phyloP scores from a whole-genome alignment of 768 basidiomycete genomes.

The Lepiota venenata region DNA sequence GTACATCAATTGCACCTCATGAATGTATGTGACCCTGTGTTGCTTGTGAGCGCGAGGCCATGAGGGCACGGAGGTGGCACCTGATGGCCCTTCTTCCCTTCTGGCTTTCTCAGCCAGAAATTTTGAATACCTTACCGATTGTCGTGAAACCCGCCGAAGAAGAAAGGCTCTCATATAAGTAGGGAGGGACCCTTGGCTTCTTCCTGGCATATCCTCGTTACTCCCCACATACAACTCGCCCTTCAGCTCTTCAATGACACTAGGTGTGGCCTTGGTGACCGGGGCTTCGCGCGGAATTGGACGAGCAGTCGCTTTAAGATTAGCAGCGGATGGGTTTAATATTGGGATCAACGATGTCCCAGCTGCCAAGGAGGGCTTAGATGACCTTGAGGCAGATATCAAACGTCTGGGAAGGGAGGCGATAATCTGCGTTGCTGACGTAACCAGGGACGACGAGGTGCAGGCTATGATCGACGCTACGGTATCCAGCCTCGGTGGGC shows the following conservation, averaged over 20 bases:
- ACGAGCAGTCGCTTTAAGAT: constrained; percentile 39
- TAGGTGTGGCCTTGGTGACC: constrained; percentile 37
- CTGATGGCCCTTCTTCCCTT: too few relatives aligned
- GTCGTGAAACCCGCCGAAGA: too few relatives aligned
- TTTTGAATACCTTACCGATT: too few relatives aligned
- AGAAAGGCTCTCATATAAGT: too few relatives aligned
- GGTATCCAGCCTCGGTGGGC: constrained; percentile 14
- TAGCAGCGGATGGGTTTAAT: constrained; percentile 42
- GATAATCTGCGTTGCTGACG: constrained; percentile 14
- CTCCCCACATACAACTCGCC: too few relatives aligned
- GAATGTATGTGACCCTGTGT: too few relatives aligned
- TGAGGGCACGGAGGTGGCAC: too few relatives aligned
- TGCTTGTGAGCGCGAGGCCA: too few relatives aligned
- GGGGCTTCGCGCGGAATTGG: constrained; percentile 47
- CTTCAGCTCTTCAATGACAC: neutral
- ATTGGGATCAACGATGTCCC: constrained; percentile 38
- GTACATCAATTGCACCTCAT: too few relatives aligned
- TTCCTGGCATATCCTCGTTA: too few relatives aligned
- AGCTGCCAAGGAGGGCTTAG: constrained; percentile 7
- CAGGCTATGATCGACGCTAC: constrained; percentile 14
- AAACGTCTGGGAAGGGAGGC: constrained; percentile 12
- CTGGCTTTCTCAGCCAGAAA: too few relatives aligned
- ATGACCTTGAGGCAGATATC: constrained; percentile 13
- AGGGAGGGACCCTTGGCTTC: too few relatives aligned
- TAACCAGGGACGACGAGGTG: constrained; percentile 17